A percentile compares a stretch with the other conserved stretches of the same genome.
Conservation (phyloP, 495 filamentous ascomycete genomes). For the Pseudoneurospora amorphoporcata region DNA sequence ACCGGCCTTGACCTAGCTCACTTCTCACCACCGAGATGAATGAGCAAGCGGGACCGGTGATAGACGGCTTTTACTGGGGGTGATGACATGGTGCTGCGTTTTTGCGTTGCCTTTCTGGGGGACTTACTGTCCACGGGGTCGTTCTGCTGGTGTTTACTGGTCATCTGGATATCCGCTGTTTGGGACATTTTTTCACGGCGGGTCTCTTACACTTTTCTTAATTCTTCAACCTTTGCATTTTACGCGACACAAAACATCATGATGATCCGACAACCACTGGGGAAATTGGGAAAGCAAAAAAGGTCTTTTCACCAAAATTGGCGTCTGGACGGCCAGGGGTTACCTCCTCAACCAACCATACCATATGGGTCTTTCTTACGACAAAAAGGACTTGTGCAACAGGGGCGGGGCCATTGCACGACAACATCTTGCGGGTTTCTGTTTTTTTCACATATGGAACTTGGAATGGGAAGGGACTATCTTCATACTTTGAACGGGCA, state of each 20-base stretch:
- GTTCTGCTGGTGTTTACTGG: constrained; percentile 21
- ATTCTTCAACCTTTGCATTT: constrained; percentile 4
- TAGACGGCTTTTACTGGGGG: constrained; percentile 12
- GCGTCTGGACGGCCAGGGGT: constrained; percentile 20
- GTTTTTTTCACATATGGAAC: neutral
- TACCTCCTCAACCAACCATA: constrained; percentile 5
- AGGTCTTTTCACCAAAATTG: constrained; percentile 7
- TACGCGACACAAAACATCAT: constrained; percentile 11
- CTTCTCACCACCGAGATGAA: constrained; percentile 12
- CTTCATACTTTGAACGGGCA: neutral
- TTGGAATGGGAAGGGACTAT: neutral
- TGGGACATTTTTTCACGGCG: constrained; percentile 12
- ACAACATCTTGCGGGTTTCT: neutral
- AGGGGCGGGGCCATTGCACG: neutral
- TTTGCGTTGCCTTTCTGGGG: constrained; percentile 23
- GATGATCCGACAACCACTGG: constrained; percentile 15
- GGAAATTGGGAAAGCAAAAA: constrained; percentile 22
- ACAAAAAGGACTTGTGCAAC: neutral
- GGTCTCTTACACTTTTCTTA: constrained; percentile 8
- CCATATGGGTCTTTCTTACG: neutral
- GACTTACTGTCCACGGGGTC: constrained; percentile 16
- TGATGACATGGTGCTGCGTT: constrained; percentile 18
- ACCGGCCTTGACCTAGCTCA: constrained; percentile 14
- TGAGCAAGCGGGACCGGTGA: constrained; percentile 10
- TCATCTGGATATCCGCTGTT: constrained; percentile 26